These are phyloP conservation scores for Helicocarpus griseus DNA, from an alignment of 2,329 filamentous ascomycete species.

Conservation along the genomic window DNA sequence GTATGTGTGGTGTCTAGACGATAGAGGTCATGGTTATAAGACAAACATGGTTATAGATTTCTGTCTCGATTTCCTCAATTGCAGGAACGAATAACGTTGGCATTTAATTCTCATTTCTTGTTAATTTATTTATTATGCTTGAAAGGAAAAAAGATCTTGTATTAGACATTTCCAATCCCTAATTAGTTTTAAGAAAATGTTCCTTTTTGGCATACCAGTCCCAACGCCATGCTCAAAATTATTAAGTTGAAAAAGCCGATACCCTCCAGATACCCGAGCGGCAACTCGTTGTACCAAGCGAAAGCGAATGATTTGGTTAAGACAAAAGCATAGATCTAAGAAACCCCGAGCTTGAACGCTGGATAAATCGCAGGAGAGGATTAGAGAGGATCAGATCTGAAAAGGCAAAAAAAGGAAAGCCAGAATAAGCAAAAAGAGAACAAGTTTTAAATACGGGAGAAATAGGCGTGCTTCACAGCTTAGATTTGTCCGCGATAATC, in stretches of 20 bases:
- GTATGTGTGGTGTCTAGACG: too few relatives aligned
- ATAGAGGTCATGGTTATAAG: too few relatives aligned
- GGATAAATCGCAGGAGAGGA: background rate
- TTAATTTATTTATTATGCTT: background rate
- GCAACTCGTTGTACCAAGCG: too few relatives aligned
- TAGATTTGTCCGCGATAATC: constrained; percentile 31
- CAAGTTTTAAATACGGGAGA: background rate
- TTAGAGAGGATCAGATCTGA: background rate
- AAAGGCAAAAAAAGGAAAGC: background rate
- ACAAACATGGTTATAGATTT: background rate
- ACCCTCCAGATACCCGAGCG: background rate
- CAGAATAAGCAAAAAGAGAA: background rate
- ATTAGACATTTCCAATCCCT: background rate
- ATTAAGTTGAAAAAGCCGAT: background rate
- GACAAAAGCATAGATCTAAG: background rate
- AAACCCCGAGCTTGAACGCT: background rate
- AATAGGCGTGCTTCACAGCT: constrained; percentile 12
- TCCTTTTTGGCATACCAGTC: background rate
- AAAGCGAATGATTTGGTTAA: too few relatives aligned
- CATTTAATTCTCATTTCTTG: background rate
- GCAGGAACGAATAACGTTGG: too few relatives aligned
- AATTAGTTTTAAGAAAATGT: background rate
- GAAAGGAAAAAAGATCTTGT: background rate
- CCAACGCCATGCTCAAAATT: background rate
- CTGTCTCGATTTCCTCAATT: too few relatives aligned